Conservation (phyloP, 257 asterid genomes). For the Salvia miltiorrhiza region DNA sequence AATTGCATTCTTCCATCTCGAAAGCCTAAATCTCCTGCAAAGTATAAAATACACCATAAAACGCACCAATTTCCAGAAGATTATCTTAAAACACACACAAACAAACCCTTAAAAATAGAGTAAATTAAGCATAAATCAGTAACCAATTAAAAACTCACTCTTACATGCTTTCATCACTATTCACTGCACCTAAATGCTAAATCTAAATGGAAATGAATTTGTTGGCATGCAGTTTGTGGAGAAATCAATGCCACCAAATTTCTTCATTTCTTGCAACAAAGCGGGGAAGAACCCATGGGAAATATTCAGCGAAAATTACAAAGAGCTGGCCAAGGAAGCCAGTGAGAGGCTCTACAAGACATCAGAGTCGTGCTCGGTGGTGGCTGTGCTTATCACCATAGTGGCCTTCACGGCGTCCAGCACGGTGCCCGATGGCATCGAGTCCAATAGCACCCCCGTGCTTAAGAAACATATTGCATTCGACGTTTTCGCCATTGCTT, state of each 20-base stretch:
- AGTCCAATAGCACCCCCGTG: constrained; percentile 23
- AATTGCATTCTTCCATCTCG: no score
- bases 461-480: constrained; percentile 29
- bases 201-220: no score
- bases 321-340: constrained; percentile 23
- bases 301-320: constrained; percentile 29
- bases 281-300: constrained; percentile 31
- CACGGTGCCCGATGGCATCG: constrained; percentile 42
- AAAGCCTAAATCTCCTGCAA: no score
- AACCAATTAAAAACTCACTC: no score
- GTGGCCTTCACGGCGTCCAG: constrained; percentile 59
- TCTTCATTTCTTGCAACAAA: constrained; percentile 25
- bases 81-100: no score
- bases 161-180: no score
- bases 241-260: constrained; percentile 28
- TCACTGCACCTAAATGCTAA: no score
- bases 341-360: constrained; percentile 39
- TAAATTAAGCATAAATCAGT: no score
- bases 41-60: no score
- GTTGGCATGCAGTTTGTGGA: constrained; percentile 29
- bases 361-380: constrained; percentile 49
- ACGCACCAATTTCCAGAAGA: no score
- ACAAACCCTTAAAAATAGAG: no score
- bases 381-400: constrained; percentile 55
- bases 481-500: constrained; percentile 32